These are phyloP conservation scores for Lolium rigidum DNA, from an alignment of 176 grass and related monocot genomes.

Conservation along the genomic window DNA sequence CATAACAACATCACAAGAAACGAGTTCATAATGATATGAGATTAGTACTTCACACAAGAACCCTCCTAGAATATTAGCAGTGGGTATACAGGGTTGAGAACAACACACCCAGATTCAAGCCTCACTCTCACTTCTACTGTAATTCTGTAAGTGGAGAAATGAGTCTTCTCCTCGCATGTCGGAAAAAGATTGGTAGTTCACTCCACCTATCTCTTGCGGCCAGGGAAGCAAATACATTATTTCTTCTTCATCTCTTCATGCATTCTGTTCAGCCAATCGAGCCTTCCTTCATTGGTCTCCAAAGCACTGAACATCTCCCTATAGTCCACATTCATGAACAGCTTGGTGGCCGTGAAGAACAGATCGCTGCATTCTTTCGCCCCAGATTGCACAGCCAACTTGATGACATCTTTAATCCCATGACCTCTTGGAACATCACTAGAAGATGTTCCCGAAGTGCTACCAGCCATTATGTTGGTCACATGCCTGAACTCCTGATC, in stretches of 20 bases:
- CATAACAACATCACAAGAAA: conserved; percentile 6
- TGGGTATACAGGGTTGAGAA: not conserved
- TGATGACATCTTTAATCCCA: conserved; percentile 28
- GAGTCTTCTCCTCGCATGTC: not conserved
- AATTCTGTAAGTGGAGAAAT: not conserved
- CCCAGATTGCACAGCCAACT: conserved; percentile 21
- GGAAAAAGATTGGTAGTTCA: not conserved
- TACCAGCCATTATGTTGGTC: not conserved
- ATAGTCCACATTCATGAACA: conserved; percentile 25
- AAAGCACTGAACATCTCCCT: conserved; percentile 27
- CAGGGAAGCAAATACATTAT: conserved; percentile 6
- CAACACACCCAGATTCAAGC: not conserved
- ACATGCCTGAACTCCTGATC: conserved; percentile 2
- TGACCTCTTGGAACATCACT: conserved; percentile 20
- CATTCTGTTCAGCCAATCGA: conserved; percentile 19
- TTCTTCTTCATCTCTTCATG: conserved; percentile 35
- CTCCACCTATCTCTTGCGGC: not conserved
- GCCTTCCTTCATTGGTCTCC: conserved; percentile 20
- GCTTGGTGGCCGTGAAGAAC: conserved; percentile 21
- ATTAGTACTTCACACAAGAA: not conserved
- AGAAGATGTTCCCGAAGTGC: conserved; percentile 3
- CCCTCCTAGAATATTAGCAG: not conserved
- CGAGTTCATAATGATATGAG: not conserved
- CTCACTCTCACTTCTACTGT: not conserved
- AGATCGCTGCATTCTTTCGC: conserved; percentile 16